Base-by-base conservation (phyloP, 108 stramenopile species). In the Nitzschia palea region DNA sequence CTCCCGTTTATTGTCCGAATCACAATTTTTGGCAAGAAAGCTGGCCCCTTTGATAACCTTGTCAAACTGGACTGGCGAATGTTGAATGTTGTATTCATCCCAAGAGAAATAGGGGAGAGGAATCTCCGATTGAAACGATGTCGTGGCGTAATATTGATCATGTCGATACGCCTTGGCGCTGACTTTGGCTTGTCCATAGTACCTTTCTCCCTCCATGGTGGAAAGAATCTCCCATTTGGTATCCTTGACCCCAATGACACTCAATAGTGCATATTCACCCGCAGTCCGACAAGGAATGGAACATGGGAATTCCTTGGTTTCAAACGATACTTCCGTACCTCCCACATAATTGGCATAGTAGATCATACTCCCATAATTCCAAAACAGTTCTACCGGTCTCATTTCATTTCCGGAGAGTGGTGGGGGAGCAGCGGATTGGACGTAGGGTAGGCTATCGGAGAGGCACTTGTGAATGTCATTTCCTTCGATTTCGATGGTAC, bases 21-120 rank as follows among this genome's bases (percentile, higher is more conserved):
- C 62, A 59, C 91, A 92, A 45, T 92, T 89, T 1, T 61, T 70
- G 17, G 91, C 91, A 10, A 88, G 48, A 53, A 89, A 92, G 26
- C 70, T 65, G 9, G 86, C 88, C 10, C 80, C 87, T 51, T 79
- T 80, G 47, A 86, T 86, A 15, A 54, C 82, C n/a, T 57, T 57
- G 31, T 71, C 59, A 65, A 62, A 85, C 22, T 82, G 57, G 2
- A 88, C 78, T 26, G 80, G 57, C 0, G 80, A 71, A 42, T 66
- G 53, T 34, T 80, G 68, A 35, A 85, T 67, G 4, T 57, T 30
- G 58, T 83, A 79, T 26, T 85, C 86, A 15, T 55, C 57, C 71
- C 70, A 77, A 4, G 86, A 84, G 61, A 82, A 86, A 63, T 87
- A 91, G 1, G 89, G 73, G 20, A 74, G 23, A 0, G 86, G 89